Evolutionary conservation across 2,329 filamentous ascomycete species (phyloP).

Genomic region (Ilyonectria sp.): DNA sequence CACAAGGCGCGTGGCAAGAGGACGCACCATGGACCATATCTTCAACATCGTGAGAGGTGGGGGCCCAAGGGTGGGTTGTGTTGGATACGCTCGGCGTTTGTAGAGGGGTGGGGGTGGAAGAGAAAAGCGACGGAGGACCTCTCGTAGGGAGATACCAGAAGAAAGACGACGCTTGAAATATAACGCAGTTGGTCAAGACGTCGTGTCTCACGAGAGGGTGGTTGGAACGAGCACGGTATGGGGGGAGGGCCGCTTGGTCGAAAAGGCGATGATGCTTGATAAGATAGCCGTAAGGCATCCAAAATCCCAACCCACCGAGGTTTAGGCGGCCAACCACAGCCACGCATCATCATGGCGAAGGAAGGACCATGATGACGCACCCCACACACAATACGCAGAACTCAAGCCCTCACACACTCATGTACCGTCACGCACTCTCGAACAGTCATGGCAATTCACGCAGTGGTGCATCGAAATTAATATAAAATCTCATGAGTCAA

Average conservation of each 20-base stretch:
- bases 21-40: constrained; percentile 96
- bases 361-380: constrained; percentile 5
- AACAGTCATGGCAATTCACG: background rate
- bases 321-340: constrained; percentile 42
- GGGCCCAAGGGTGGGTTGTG: constrained; percentile 44
- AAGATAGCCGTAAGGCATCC: constrained; percentile 50
- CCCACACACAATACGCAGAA: background rate
- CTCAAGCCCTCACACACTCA: background rate
- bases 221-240: constrained; percentile 35
- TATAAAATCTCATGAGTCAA: constrained; percentile 44
- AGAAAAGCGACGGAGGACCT: constrained; percentile 5
- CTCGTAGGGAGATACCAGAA: background rate
- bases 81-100: constrained; percentile 30
- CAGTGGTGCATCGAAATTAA: background rate
- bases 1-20: background rate
- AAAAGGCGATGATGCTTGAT: constrained; percentile 51
- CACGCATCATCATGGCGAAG: constrained; percentile 25
- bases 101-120: constrained; percentile 16
- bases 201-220: constrained; percentile 29
- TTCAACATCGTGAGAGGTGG: constrained; percentile 84
- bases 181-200: background rate
- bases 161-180: constrained; percentile 9
- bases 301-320: constrained; percentile 38
- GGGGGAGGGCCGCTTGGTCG: constrained; percentile 35
- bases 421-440: background rate